These are phyloP conservation scores for Starmerella apicola DNA, from an alignment of 805 yeast genomes.

Conservation along the genomic window DNA sequence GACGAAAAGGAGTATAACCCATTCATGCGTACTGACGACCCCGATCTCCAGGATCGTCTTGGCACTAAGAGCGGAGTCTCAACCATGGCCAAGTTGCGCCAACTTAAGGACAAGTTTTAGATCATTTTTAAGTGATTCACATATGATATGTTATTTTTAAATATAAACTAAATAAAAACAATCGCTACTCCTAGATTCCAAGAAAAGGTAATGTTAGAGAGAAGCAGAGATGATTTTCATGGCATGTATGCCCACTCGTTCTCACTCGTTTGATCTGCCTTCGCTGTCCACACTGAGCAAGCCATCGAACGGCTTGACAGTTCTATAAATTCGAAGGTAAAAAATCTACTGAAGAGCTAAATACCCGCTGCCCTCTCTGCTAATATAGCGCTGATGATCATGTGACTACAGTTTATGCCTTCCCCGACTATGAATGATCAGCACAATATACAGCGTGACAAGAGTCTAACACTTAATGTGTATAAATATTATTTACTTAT, in stretches of 20 bases:
- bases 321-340: constrained; percentile 21
- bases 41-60: constrained; percentile 45
- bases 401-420: no score
- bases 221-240: neutral
- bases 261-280: constrained; percentile 28
- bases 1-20: constrained; percentile 81
- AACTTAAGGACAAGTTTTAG: constrained; percentile 54
- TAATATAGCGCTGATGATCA: no score
- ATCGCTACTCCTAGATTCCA: neutral
- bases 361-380: no score
- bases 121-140: neutral
- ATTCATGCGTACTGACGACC: constrained; percentile 68
- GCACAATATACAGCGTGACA: no score
- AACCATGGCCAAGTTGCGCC: constrained; percentile 63
- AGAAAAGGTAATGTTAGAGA: neutral
- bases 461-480: no score
- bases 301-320: constrained; percentile 11
- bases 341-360: constrained; percentile 10
- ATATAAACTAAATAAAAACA: neutral
- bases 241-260: neutral
- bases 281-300: constrained; percentile 40
- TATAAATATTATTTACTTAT: no score
- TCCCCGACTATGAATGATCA: no score
- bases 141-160: no score
- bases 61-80: constrained; percentile 39